These are phyloP conservation scores for Tuber brumale DNA, from an alignment of 495 filamentous ascomycete genomes.

Conservation along the genomic window DNA sequence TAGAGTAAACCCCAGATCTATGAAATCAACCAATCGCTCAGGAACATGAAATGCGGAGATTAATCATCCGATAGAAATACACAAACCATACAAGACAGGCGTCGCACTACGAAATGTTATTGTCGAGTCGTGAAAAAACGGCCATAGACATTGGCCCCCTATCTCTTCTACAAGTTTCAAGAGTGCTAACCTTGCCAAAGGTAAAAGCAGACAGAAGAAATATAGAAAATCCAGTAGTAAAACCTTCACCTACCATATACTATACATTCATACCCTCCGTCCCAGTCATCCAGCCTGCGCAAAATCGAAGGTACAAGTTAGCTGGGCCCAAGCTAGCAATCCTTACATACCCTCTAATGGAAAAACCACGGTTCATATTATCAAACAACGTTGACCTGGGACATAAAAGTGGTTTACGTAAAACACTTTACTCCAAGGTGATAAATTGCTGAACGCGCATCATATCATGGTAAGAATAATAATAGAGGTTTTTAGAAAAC, in stretches of 20 bases:
- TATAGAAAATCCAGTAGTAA: not conserved
- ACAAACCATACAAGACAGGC: not conserved
- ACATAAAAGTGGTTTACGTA: not conserved
- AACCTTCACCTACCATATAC: not conserved
- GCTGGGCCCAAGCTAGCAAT: not conserved
- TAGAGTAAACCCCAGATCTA: not conserved
- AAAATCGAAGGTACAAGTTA: not conserved
- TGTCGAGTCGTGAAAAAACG: not conserved
- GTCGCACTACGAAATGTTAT: not conserved
- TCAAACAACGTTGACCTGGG: not conserved
- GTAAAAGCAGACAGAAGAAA: not conserved
- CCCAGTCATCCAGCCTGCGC: not conserved
- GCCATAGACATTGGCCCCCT: not conserved
- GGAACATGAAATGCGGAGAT: not conserved
- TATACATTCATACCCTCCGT: not conserved
- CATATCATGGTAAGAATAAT: not conserved
- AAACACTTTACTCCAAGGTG: not conserved
- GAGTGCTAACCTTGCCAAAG: not conserved
- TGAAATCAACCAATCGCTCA: not conserved
- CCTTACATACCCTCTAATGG: not conserved
- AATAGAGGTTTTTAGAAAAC: not conserved
- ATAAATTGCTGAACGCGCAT: not conserved
- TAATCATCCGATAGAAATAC: not conserved
- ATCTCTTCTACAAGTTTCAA: not conserved
- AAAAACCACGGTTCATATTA: not conserved